Percentiles rank a stretch among this genome's conserved stretches.
Conservation (phyloP, 2,329 filamentous ascomycete genomes). For the Arthrobotrys musiformis region DNA sequence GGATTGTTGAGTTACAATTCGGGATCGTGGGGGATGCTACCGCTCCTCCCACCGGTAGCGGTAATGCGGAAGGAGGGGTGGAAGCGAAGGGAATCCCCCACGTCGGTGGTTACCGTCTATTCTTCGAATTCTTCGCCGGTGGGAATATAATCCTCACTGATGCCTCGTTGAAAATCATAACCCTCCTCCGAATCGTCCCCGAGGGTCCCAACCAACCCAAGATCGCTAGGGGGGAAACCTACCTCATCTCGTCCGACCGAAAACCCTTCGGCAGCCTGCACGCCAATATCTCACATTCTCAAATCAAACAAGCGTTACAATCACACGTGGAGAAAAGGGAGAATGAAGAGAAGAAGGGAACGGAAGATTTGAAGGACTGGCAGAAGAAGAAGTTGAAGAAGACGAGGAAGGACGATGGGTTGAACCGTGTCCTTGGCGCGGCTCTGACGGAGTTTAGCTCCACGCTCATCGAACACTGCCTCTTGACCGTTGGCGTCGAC, state of each 20-base stretch:
- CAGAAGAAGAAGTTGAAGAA: slow-evolving; percentile 75
- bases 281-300: slow-evolving; percentile 70
- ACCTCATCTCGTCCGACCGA: slow-evolving; percentile 69
- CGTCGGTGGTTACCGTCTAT: slow-evolving; percentile 86
- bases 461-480: slow-evolving; percentile 84
- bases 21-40: slow-evolving; percentile 64
- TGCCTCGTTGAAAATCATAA: slow-evolving; percentile 80
- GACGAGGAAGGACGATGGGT: slow-evolving; percentile 77
- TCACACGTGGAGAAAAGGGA: slow-evolving; percentile 66
- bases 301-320: slow-evolving; percentile 76
- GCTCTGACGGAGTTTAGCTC: slow-evolving; percentile 91
- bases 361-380: slow-evolving; percentile 60
- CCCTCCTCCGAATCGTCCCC: slow-evolving; percentile 78
- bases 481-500: slow-evolving; percentile 77
- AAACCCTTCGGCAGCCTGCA: slow-evolving; percentile 1
- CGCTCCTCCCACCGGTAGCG: neutral
- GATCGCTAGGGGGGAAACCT: slow-evolving; percentile 79
- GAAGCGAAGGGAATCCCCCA: slow-evolving; percentile 25
- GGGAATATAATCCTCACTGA: slow-evolving; percentile 96
- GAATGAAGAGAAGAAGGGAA: slow-evolving; percentile 59
- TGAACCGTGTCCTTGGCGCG: slow-evolving; percentile 82
- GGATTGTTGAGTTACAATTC: slow-evolving; percentile 91
- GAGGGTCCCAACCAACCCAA: slow-evolving; percentile 84
- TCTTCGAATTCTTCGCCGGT: slow-evolving; percentile 94
- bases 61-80: neutral